These are phyloP conservation scores for Paecilomyces sp. DNA, from an alignment of 2,329 filamentous ascomycete genomes.

Conservation along the genomic window DNA sequence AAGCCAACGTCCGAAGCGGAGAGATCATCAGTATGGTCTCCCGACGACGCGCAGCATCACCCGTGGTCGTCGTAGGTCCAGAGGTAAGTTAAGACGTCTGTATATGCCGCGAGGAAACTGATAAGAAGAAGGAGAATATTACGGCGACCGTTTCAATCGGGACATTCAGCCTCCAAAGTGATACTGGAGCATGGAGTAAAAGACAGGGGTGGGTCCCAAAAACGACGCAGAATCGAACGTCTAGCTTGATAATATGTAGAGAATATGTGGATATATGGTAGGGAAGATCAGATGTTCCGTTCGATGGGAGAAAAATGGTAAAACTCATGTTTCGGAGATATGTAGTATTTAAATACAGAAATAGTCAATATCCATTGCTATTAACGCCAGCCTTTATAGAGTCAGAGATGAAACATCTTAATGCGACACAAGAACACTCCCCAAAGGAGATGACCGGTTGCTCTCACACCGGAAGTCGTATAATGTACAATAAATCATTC, in stretches of 20 bases:
- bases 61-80: conserved; percentile 15
- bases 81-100: conserved; percentile 15
- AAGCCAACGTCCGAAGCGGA: conserved; percentile 11
- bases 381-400: conserved; percentile 1
- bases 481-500: not conserved
- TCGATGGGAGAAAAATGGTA: not conserved
- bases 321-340: not conserved
- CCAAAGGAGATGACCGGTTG: not conserved
- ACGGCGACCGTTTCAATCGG: conserved; percentile 23
- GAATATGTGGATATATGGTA: not conserved
- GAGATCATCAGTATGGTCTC: conserved; percentile 7
- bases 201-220: not conserved
- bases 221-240: not conserved
- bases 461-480: not conserved
- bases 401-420: not conserved
- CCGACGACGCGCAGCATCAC: conserved; percentile 6
- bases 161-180: conserved; percentile 1
- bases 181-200: not conserved
- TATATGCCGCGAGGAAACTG: conserved; percentile 3
- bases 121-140: conserved; percentile 19
- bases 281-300: not conserved
- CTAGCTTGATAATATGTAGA: not conserved
- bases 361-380: conserved; percentile 1
- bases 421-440: not conserved
- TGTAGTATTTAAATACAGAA: not conserved